A percentile compares a stretch with the other conserved stretches of the same genome.
Conservation (phyloP, 768 basidiomycete species). For the Trichaptum fuscoviolaceum region DNA sequence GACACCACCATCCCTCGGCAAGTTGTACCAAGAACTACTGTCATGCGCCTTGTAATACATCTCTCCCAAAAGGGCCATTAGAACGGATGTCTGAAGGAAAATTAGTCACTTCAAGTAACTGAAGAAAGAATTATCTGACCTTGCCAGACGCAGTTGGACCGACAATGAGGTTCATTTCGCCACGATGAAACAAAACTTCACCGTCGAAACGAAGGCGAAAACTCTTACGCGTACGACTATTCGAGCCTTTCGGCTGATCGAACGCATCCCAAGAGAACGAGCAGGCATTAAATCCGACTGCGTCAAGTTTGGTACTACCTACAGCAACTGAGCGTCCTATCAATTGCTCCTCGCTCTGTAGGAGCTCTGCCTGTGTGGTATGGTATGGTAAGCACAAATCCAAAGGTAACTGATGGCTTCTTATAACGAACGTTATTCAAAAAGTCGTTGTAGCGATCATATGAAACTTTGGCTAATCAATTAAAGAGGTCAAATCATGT, state of each 20-base stretch:
- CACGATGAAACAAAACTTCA: constrained; percentile 23
- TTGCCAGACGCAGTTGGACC: constrained; percentile 29
- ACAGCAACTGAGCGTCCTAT: background rate
- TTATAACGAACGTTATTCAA: constrained; percentile 25
- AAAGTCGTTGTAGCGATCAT: constrained; percentile 52
- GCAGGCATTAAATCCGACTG: constrained; percentile 49
- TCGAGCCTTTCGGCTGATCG: constrained; percentile 25
- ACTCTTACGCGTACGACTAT: constrained; percentile 35
- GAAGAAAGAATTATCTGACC: background rate
- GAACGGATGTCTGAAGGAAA: constrained; percentile 21
- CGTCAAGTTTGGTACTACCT: constrained; percentile 13
- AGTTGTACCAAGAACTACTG: constrained; percentile 33
- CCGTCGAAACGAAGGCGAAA: constrained; percentile 49
- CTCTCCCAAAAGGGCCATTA: constrained; percentile 29
- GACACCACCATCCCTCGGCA: constrained; percentile 40
- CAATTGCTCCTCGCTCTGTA: background rate
- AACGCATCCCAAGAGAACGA: constrained; percentile 51
- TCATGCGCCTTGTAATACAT: constrained; percentile 26
- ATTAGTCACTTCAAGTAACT: background rate
- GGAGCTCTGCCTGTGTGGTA: background rate
- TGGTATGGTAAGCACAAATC: background rate
- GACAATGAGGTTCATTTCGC: constrained; percentile 23
- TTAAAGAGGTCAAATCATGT: constrained; percentile 9
- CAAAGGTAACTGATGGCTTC: constrained; percentile 1
- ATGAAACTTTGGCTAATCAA: constrained; percentile 49